Conservation (phyloP, 441 rosid species). For the Capsella rubella region DNA sequence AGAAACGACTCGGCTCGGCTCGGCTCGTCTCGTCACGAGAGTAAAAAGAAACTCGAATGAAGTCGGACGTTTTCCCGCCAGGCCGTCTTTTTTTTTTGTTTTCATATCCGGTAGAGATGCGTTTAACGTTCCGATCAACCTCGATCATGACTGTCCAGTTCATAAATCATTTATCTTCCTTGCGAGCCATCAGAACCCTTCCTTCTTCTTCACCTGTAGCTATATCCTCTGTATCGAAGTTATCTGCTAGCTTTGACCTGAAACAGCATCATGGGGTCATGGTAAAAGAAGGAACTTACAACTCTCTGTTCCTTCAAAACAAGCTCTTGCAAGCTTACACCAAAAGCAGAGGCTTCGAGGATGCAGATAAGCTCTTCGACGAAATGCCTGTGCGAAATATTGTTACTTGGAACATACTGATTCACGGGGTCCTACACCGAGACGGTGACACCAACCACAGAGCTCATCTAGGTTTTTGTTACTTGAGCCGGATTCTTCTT, state of each 20-base stretch:
- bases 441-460: constrained; percentile 10
- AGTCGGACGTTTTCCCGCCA: constrained; percentile 1
- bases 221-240: constrained; percentile 42
- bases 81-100: not conserved
- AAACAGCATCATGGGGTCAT: constrained; percentile 51
- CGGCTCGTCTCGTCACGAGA: not conserved
- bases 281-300: constrained; percentile 53
- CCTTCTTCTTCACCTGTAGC: constrained; percentile 11
- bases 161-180: constrained; percentile 9
- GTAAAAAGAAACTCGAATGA: not conserved
- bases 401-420: constrained; percentile 72
- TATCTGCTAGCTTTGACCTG: constrained; percentile 48
- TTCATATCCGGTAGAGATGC: constrained; percentile 28
- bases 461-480: constrained; percentile 43
- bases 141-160: constrained; percentile 29
- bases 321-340: constrained; percentile 56
- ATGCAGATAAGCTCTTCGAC: constrained; percentile 58
- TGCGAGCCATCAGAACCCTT: constrained; percentile 1
- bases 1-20: not conserved
- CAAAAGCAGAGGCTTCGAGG: constrained; percentile 42
- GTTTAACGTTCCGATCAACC: constrained; percentile 22
- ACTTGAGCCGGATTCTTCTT: constrained; percentile 53
- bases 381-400: constrained; percentile 67
- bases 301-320: constrained; percentile 54
- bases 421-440: constrained; percentile 50